Base-by-base conservation (phyloP, 371 early-diverging fungal genomes). In the Mucor indicus region DNA sequence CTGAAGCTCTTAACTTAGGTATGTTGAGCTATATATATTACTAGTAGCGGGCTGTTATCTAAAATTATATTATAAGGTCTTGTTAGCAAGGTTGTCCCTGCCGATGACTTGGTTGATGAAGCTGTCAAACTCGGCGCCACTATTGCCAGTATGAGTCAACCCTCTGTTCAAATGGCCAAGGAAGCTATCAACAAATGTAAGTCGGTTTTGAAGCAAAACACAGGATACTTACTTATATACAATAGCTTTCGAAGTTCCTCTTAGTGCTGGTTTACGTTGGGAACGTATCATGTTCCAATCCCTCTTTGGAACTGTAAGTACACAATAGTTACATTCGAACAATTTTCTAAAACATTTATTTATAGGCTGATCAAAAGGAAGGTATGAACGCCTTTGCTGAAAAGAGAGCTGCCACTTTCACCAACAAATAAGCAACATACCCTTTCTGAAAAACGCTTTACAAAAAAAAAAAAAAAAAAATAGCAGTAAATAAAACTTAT, bases 371-470 rank as follows among this genome's bases (percentile, higher is more conserved):
- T 69, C 93, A 95, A 76, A 91, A 87, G 72, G 98, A 98, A 77
- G 98, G 98, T 44, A 97, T 96, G 96, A 43, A 55, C n/a, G 98
- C 98, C 10, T 98, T 98, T 67, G 87, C 82, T 38, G 93, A 94
- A 66, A 98, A 98, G 84, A 84, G 98, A 63, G 81, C 84, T 69
- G 77, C 98, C 49, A 83, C 79, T 39, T 98, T 92, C 77, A 88
- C 71, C 48, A 71, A 96, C 79, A 82, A 91, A 69, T 96, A 85
- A 79, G 57, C 19, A 42, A 38, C 12, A 19, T 22, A 38, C 13
- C 2, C 2, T 10, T 13, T 12, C n/a, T n/a, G n/a, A n/a, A n/a
- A n/a, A n/a, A n/a, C n/a, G n/a, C n/a, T n/a, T n/a, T n/a, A n/a
- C n/a, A n/a, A n/a, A n/a, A n/a, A n/a, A n/a, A n/a, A n/a, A n/a